Conservation (phyloP, 2,329 filamentous ascomycete genomes). For the Penicillium janthinellum region DNA sequence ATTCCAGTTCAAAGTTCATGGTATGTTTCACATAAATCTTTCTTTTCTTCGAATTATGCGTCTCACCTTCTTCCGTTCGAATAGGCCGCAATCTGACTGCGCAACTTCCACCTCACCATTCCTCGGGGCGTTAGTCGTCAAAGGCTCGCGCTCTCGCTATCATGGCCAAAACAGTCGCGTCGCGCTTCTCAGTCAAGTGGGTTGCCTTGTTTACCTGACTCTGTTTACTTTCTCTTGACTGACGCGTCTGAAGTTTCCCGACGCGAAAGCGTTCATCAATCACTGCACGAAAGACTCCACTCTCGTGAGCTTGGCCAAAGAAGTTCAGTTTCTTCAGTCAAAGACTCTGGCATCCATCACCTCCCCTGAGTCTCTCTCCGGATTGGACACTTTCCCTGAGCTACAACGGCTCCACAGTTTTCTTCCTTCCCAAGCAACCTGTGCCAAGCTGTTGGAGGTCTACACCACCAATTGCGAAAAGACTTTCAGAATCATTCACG, state of each 20-base stretch:
- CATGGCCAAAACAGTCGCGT: constrained; percentile 26
- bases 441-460: constrained; percentile 19
- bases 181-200: constrained; percentile 22
- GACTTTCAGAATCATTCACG: constrained; percentile 23
- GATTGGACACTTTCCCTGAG: constrained; percentile 17
- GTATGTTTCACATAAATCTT: not conserved
- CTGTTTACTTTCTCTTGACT: not conserved
- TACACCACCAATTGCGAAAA: constrained; percentile 26
- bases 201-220: not conserved
- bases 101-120: constrained; percentile 9
- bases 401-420: constrained; percentile 11
- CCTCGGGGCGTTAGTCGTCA: constrained; percentile 23
- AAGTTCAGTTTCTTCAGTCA: constrained; percentile 29
- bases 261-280: constrained; percentile 26
- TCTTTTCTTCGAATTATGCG: not conserved
- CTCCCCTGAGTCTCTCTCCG: constrained; percentile 21
- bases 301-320: constrained; percentile 24
- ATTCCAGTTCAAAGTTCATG: constrained; percentile 2
- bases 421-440: constrained; percentile 20
- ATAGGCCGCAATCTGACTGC: constrained; percentile 9
- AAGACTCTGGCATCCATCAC: constrained; percentile 14
- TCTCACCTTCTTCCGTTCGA: not conserved
- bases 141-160: constrained; percentile 26
- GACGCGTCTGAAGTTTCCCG: constrained; percentile 18
- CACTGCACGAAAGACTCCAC: constrained; percentile 19